Conservation (phyloP, 805 yeast genomes). For the Millerozyma acaciae region DNA sequence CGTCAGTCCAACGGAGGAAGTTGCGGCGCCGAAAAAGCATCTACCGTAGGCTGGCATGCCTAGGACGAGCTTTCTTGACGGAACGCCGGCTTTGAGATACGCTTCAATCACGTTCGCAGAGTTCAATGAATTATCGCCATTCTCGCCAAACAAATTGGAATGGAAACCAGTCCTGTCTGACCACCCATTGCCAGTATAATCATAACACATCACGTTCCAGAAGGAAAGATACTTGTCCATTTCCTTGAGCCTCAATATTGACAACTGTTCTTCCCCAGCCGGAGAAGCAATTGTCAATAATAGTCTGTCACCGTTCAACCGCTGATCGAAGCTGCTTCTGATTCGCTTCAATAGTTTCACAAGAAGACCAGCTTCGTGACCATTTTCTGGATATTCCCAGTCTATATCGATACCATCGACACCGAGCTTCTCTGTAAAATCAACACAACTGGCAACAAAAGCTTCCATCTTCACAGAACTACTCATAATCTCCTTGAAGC, state of each 20-base stretch:
- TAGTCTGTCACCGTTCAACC: slow-evolving; percentile 21
- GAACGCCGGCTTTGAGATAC: slow-evolving; percentile 42
- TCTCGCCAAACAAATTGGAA: slow-evolving; percentile 53
- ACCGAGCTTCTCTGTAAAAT: slow-evolving; percentile 48
- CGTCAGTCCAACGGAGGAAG: slow-evolving; percentile 38
- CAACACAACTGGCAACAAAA: slow-evolving; percentile 51
- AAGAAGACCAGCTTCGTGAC: slow-evolving; percentile 43
- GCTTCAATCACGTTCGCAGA: slow-evolving; percentile 46
- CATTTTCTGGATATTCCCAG: slow-evolving; percentile 80
- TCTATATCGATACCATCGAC: slow-evolving; percentile 93
- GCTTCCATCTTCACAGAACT: slow-evolving; percentile 22
- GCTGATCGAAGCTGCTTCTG: slow-evolving; percentile 34
- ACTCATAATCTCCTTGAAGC: slow-evolving; percentile 29
- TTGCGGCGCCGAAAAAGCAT: slow-evolving; percentile 23
- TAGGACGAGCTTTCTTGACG: slow-evolving; percentile 52
- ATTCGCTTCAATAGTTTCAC: slow-evolving; percentile 39
- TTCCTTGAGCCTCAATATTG: slow-evolving; percentile 41
- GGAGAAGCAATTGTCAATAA: slow-evolving; percentile 76
- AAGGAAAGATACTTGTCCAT: slow-evolving; percentile 58
- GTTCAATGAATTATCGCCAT: slow-evolving; percentile 40
- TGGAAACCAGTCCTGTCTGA: slow-evolving; percentile 59
- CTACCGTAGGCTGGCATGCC: slow-evolving; percentile 91
- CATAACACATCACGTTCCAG: slow-evolving; percentile 93
- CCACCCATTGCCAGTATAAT: slow-evolving; percentile 74
- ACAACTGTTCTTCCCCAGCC: slow-evolving; percentile 47